Percentiles rank a stretch among this genome's conserved stretches.
phyloP scores from a whole-genome alignment of 768 basidiomycete species.

The Lyophyllum semitale region DNA sequence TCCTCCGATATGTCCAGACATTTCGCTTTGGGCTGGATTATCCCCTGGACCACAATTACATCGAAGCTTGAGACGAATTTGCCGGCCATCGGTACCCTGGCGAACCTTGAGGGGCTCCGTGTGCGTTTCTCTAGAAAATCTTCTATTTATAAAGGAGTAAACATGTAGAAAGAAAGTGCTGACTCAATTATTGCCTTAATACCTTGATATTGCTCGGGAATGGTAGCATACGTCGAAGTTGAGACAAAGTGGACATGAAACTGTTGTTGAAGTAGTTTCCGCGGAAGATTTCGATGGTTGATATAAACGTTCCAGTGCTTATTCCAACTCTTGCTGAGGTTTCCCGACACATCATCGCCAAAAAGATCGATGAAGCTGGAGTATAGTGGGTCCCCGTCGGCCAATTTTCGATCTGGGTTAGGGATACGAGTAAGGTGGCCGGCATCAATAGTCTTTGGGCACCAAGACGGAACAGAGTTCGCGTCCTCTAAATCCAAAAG shows the following conservation, averaged over 20 bases:
- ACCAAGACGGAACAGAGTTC: conserved; percentile 22
- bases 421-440: conserved; percentile 30
- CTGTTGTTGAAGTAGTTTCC: conserved; percentile 35
- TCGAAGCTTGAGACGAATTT: conserved; percentile 26
- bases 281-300: conserved; percentile 35
- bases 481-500: conserved; percentile 19
- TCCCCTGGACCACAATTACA: conserved; percentile 33
- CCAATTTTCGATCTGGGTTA: conserved; percentile 30
- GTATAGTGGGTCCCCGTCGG: conserved; percentile 31
- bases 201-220: conserved; percentile 38
- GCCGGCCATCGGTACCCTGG: conserved; percentile 23
- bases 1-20: conserved; percentile 38
- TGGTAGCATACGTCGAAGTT: conserved; percentile 35
- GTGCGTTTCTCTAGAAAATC: conserved; percentile 35
- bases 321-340: conserved; percentile 45
- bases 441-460: conserved; percentile 10
- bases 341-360: conserved; percentile 46
- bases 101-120: conserved; percentile 29
- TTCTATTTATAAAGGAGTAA: neutral
- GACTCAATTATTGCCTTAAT: conserved; percentile 34
- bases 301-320: conserved; percentile 46
- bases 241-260: conserved; percentile 39
- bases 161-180: neutral
- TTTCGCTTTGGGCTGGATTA: conserved; percentile 42
- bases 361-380: conserved; percentile 33